Conservation (phyloP, 2,329 filamentous ascomycete genomes). For the Microcyclospora tardicrescens region DNA sequence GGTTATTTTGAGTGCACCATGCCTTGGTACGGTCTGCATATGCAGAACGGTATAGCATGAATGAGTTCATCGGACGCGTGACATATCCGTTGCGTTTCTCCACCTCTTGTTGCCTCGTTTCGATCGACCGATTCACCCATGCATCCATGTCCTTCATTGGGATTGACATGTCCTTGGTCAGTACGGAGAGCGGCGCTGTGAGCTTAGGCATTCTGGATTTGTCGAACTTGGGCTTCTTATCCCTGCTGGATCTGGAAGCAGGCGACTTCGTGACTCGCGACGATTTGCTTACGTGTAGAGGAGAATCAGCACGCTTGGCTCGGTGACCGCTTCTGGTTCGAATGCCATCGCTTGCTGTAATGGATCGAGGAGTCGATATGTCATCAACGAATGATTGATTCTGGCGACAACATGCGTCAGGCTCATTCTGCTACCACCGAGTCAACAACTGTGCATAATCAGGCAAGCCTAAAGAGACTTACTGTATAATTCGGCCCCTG, state of each 20-base stretch:
- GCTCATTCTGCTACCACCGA: slow-evolving; percentile 13
- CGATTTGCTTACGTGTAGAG: slow-evolving; percentile 21
- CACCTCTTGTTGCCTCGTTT: slow-evolving; percentile 55
- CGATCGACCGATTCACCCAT: slow-evolving; percentile 61
- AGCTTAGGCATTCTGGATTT: slow-evolving; percentile 42
- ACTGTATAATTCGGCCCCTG: no score
- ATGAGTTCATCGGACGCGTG: slow-evolving; percentile 90
- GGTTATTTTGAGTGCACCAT: slow-evolving; percentile 74
- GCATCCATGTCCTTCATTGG: slow-evolving; percentile 64
- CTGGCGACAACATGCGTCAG: slow-evolving; percentile 12
- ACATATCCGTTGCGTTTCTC: slow-evolving; percentile 63
- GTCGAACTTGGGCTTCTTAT: slow-evolving; percentile 31
- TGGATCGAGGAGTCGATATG: slow-evolving; percentile 33
- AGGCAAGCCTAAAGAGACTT: no score
- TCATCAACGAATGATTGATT: slow-evolving; percentile 17
- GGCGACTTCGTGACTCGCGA: slow-evolving; percentile 21
- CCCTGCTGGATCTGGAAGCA: slow-evolving; percentile 27
- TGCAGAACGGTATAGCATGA: slow-evolving; percentile 92
- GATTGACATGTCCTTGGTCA: slow-evolving; percentile 52
- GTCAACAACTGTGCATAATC: slow-evolving; percentile 7
- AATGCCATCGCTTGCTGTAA: slow-evolving; percentile 27
- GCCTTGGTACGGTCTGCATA: slow-evolving; percentile 78
- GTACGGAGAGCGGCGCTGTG: slow-evolving; percentile 54
- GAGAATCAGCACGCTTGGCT: slow-evolving; percentile 23
- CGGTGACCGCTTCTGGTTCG: slow-evolving; percentile 28